Evolutionary conservation across 176 grass and related monocot genomes (phyloP), one percentile per base, ranked within the genome.

Genomic region (Carex parvula): DNA sequence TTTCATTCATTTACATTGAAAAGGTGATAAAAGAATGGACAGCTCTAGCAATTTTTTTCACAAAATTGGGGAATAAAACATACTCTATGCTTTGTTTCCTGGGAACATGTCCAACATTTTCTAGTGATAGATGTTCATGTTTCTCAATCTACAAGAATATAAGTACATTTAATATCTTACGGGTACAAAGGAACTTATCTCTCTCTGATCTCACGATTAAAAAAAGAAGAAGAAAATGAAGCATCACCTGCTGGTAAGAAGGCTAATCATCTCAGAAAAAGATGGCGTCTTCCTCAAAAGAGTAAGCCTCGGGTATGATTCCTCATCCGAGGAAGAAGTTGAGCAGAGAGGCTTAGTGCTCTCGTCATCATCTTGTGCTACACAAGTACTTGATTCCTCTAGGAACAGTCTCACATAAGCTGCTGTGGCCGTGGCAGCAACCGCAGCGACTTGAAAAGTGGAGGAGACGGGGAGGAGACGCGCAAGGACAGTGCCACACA

Each of bases 371-470:
- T 59, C 87, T 33, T 61, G 83, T 63, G 15, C 52, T 5, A 52
- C 61, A 37, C 86, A 71, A 3, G 67, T 6, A 46, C 73, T 70
- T 5, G 91, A 90, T 68, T 98, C 93, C 17, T 84, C 81, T 57
- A 98, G 75, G 79, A 95, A 89, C 0, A 81, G 67, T 78, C 84
- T 89, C 80, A 98, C 84, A 64, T 98, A 98, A 60, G 85, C 70
- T 6, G 91, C 88, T 8, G 91, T 29, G 2, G 86, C 67, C 9
- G 54, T 42, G 1, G 93, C 91, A 14, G 90, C 88, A 52, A 69
- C 85, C 2, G 93, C 80, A 16, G 88, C 26, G n/a, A 97, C 92
- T 91, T 98, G 86, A 83, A 95, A 98, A 3, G 89, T 98, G 65
- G 86, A 85, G 14, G 96, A 86, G 3, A 91, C 89, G 15, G 89